Base-by-base conservation (phyloP, 2,329 filamentous ascomycete genomes). In the Zalaria sp. region DNA sequence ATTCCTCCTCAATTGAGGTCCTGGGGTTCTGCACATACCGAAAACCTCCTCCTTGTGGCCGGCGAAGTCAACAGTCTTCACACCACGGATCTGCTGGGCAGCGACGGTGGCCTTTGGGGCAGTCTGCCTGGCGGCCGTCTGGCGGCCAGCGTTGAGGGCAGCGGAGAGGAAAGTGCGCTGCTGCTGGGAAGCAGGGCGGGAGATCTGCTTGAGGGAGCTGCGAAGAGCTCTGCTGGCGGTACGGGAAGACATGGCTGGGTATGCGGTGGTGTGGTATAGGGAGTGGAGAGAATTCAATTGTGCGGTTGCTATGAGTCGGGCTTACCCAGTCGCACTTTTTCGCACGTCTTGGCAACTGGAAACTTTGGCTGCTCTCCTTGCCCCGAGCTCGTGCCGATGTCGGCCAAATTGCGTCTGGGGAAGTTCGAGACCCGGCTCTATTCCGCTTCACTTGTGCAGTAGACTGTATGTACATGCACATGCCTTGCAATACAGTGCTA, bases 11-110 rank as follows among this genome's bases (percentile, higher is more conserved):
- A 18, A 18, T 18, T 18, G 18, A 2, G 18, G 18, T 41, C 39
- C 18, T 18, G 18, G 18, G 18, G 27, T 5, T 3, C 36, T 31
- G 27, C 44, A 59, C 75, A 57, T 68, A 93, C 86, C 86, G 64
- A 84, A 95, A 63, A 98, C 91, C 53, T 81, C 78, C 77, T 98
- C 91, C 73, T 93, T 89, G 63, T 76, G 75, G 59, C 87, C 91
- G 54, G 91, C 91, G 67, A 98, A 98, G 79, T 96, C 88, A 67
- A 98, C 89, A 56, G 89, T 95, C 85, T 98, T 96, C 61, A 94
- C 70, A 65, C 91, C 91, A 62, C 91, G 82, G 53, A 75, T 71
- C 59, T 79, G 76, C 72, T 86, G 81, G 34, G 62, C 54, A 44
- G 62, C 59, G 41, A 67, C 61, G 51, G 63, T 61, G 31, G 65